These are phyloP conservation scores for Rhypophila decipiens DNA, from an alignment of 495 filamentous ascomycete genomes.

Conservation along the genomic window DNA sequence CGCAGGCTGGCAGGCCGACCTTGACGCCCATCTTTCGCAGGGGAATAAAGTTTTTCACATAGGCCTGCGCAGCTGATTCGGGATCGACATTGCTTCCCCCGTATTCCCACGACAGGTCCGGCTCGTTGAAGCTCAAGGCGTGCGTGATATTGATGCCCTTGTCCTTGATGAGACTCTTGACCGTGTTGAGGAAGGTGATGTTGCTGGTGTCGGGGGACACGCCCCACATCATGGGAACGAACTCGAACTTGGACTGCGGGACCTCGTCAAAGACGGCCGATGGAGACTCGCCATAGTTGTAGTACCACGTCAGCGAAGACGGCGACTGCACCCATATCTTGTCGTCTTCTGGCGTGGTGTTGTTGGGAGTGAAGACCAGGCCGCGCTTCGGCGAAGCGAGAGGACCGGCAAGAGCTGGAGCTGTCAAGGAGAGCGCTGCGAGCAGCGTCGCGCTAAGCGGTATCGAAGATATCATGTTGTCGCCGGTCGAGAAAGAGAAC, in stretches of 20 bases:
- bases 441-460: constrained; percentile 6
- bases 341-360: constrained; percentile 48
- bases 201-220: constrained; percentile 34
- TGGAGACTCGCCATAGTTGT: constrained; percentile 60
- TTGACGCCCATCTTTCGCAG: constrained; percentile 50
- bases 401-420: constrained; percentile 10
- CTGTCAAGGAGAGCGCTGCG: constrained; percentile 4
- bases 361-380: constrained; percentile 55
- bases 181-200: constrained; percentile 48
- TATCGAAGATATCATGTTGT: constrained; percentile 4
- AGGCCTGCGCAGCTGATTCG: constrained; percentile 52
- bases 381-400: constrained; percentile 60
- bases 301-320: constrained; percentile 71
- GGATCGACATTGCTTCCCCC: constrained; percentile 58
- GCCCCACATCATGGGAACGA: constrained; percentile 81
- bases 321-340: constrained; percentile 47
- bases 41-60: constrained; percentile 62
- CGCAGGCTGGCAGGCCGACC: constrained; percentile 54
- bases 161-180: constrained; percentile 42
- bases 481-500: background rate
- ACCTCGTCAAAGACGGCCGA: constrained; percentile 39
- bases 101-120: constrained; percentile 44
- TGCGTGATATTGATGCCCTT: constrained; percentile 54
- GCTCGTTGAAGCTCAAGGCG: constrained; percentile 71
- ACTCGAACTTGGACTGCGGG: constrained; percentile 49